Conservation (phyloP, 495 filamentous ascomycete species). For the Entonaema liquescens region DNA sequence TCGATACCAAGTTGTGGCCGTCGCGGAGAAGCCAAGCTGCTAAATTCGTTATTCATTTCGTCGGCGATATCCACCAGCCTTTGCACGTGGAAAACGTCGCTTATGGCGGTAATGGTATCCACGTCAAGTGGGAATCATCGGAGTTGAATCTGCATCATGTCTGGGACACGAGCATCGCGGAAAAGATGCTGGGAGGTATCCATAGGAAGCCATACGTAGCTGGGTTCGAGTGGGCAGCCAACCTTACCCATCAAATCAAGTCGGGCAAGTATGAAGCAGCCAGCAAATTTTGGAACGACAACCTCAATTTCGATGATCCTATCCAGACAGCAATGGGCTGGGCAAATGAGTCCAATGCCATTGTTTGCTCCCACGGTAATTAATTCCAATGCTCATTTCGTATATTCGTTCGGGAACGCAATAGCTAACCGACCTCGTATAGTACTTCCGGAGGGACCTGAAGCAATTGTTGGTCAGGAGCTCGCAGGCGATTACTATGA, state of each 20-base stretch:
- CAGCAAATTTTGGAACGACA: constrained; percentile 57
- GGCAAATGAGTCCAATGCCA: constrained; percentile 68
- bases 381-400: neutral
- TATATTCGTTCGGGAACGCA: neutral
- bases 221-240: constrained; percentile 61
- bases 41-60: constrained; percentile 71
- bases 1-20: constrained; percentile 50
- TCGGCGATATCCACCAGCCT: constrained; percentile 73
- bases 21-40: constrained; percentile 60
- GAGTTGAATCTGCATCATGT: constrained; percentile 66
- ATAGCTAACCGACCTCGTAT: constrained; percentile 19
- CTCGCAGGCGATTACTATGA: constrained; percentile 70
- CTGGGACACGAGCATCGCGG: constrained; percentile 69
- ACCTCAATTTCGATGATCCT: constrained; percentile 60
- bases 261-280: constrained; percentile 57
- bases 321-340: constrained; percentile 63
- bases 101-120: constrained; percentile 68
- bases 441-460: constrained; percentile 65
- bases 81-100: constrained; percentile 68
- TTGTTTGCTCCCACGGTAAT: constrained; percentile 65
- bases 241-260: constrained; percentile 60
- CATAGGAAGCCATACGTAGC: constrained; percentile 52
- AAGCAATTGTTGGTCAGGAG: constrained; percentile 64
- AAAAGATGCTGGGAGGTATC: constrained; percentile 64
- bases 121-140: constrained; percentile 61